Percentiles rank a stretch among this genome's conserved stretches.
Conservation (phyloP, 2,329 filamentous ascomycete species). For the Myriosclerotinia scirpicola region DNA sequence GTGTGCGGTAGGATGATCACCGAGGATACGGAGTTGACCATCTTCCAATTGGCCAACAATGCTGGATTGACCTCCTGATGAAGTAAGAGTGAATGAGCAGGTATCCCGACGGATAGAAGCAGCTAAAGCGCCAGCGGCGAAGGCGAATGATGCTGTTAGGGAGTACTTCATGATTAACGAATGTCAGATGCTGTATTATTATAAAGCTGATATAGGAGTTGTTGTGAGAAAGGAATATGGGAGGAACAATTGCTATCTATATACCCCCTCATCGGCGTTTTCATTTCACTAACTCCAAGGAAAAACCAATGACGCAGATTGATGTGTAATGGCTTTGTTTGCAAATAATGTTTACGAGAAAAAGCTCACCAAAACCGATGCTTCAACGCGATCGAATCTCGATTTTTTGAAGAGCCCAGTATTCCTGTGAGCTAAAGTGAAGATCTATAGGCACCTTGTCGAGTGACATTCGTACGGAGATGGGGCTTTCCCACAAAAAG, state of each 20-base stretch:
- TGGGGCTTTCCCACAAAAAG: not conserved
- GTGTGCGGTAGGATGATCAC: conserved; percentile 47
- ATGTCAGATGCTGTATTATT: not conserved
- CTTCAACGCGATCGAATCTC: not conserved
- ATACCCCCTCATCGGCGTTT: not conserved
- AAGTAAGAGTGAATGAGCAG: conserved; percentile 55
- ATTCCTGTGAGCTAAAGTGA: conserved; percentile 4
- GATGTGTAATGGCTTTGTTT: not conserved
- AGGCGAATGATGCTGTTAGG: conserved; percentile 1
- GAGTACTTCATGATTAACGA: conserved; percentile 20
- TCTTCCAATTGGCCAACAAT: conserved; percentile 59
- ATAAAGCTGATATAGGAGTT: not conserved
- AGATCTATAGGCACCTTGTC: not conserved
- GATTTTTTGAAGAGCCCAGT: not conserved
- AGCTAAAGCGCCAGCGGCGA: conserved; percentile 3
- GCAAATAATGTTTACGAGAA: not conserved
- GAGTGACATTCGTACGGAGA: conserved; percentile 1
- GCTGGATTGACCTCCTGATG: conserved; percentile 51
- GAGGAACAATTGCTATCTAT: conserved; percentile 1
- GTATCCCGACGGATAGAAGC: not conserved
- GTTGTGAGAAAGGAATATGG: not conserved
- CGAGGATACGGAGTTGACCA: conserved; percentile 61
- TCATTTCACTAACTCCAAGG: not conserved
- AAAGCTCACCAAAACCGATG: not conserved
- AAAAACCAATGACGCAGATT: conserved; percentile 1